A percentile compares a stretch with the other conserved stretches of the same genome.
Conservation (phyloP, 331 rosid species). For the Malus hybrid region DNA sequence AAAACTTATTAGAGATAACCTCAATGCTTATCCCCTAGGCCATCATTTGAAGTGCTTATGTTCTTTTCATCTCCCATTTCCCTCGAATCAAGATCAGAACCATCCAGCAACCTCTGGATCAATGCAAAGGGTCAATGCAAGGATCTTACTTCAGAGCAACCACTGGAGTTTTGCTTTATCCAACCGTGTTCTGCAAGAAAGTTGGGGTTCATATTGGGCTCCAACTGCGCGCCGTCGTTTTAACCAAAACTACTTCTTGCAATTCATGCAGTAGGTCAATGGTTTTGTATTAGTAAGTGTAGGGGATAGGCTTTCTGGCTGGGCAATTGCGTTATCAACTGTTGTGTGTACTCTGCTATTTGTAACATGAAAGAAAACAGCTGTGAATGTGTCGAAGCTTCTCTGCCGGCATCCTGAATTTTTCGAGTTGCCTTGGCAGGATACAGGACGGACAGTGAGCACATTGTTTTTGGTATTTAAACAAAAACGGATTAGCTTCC, state of each 20-base stretch:
- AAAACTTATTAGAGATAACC: too few species aligned
- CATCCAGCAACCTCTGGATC: too few species aligned
- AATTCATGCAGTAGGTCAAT: constrained; percentile 8
- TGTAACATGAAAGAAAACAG: constrained; percentile 26
- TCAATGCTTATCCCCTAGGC: too few species aligned
- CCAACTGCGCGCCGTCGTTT: not conserved
- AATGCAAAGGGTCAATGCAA: too few species aligned
- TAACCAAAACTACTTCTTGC: constrained; percentile 16
- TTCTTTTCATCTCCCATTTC: too few species aligned
- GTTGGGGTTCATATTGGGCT: too few species aligned
- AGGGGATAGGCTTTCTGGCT: not conserved
- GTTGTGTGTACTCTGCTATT: constrained; percentile 15
- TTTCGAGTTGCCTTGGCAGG: not conserved
- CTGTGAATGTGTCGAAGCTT: constrained; percentile 1
- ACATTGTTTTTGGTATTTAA: too few species aligned
- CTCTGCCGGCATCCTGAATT: not conserved
- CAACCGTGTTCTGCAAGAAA: too few species aligned
- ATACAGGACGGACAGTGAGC: not conserved
- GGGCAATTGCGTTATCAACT: not conserved
- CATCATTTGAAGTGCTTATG: too few species aligned
- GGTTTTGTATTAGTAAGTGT: not conserved
- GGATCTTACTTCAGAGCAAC: too few species aligned
- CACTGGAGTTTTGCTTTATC: too few species aligned
- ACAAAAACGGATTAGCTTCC: not conserved
- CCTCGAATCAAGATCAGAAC: too few species aligned